A percentile compares a stretch with the other conserved stretches of the same genome.
These are phyloP conservation scores for Yamadazyma conglobata DNA, from an alignment of 1,139 yeast genomes.

Conservation along the genomic window DNA sequence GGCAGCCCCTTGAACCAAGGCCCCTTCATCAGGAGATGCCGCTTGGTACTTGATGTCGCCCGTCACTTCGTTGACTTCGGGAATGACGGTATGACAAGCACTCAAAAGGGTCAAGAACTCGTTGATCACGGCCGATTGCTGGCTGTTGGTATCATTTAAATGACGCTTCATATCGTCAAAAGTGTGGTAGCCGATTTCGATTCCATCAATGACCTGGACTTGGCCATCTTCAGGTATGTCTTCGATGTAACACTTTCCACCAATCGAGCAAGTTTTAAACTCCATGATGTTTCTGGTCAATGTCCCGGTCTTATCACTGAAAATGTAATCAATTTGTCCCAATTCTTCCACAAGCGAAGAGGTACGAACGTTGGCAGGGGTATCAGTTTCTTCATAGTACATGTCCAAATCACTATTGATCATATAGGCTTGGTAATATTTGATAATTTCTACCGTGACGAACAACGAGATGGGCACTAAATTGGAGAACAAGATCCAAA, in stretches of 20 bases:
- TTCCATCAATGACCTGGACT: slow-evolving; percentile 69
- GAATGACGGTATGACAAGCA: slow-evolving; percentile 96
- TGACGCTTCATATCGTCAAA: slow-evolving; percentile 54
- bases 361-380: slow-evolving; percentile 93
- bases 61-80: slow-evolving; percentile 62
- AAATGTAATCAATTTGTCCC: slow-evolving; percentile 93
- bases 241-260: slow-evolving; percentile 84
- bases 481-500: slow-evolving; percentile 94
- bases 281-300: slow-evolving; percentile 95
- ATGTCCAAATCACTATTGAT: slow-evolving; percentile 92
- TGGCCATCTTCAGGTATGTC: slow-evolving; percentile 89
- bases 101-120: slow-evolving; percentile 83
- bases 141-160: slow-evolving; percentile 29
- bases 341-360: slow-evolving; percentile 93
- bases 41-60: slow-evolving; percentile 89
- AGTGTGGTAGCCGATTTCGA: slow-evolving; percentile 76
- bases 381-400: slow-evolving; percentile 83
- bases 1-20: slow-evolving; percentile 92
- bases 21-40: slow-evolving; percentile 99
- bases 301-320: slow-evolving; percentile 96
- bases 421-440: slow-evolving; percentile 91
- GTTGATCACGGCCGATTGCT: slow-evolving; percentile 65
- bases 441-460: slow-evolving; percentile 93
- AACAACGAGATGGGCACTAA: slow-evolving; percentile 93
- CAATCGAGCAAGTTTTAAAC: slow-evolving; percentile 90